A percentile compares a stretch with the other conserved stretches of the same genome.
phyloP scores from a whole-genome alignment of 2,329 filamentous ascomycete genomes.

The Penicillium expansum region DNA sequence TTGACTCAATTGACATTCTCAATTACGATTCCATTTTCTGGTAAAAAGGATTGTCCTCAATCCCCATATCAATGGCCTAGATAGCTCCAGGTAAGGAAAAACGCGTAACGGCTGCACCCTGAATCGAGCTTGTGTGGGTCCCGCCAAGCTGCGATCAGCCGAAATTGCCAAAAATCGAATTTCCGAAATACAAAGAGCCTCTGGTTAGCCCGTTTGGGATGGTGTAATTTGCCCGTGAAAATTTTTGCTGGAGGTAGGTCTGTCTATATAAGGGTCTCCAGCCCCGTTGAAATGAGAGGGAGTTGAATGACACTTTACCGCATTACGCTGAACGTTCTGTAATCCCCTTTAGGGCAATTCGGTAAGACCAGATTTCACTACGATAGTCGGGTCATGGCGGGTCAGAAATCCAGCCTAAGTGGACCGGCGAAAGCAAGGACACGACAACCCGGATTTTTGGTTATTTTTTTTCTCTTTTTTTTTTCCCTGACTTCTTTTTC shows the following conservation, averaged over 20 bases:
- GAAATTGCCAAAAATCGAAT: constrained; percentile 17
- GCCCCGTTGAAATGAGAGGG: background rate
- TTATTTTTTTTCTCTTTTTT: background rate
- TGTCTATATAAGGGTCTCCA: constrained; percentile 6
- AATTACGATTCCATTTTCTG: background rate
- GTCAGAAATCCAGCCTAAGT: constrained; percentile 22
- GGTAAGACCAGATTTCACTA: constrained; percentile 7
- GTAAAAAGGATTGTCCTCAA: background rate
- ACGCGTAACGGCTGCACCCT: constrained; percentile 6
- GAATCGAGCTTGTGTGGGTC: constrained; percentile 28
- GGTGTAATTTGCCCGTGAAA: background rate
- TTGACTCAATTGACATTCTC: background rate
- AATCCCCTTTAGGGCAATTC: constrained; percentile 19
- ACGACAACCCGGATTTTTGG: constrained; percentile 11
- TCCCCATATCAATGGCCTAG: background rate
- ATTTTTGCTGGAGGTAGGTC: background rate
- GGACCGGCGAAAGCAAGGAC: constrained; percentile 23
- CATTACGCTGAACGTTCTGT: constrained; percentile 3
- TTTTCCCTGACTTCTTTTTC: background rate
- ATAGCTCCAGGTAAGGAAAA: background rate
- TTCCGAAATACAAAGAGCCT: constrained; percentile 18
- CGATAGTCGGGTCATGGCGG: constrained; percentile 23
- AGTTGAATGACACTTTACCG: background rate
- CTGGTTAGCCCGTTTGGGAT: constrained; percentile 7
- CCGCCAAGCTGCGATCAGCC: constrained; percentile 26